Percentiles rank a stretch among this genome's conserved stretches.
phyloP scores from a whole-genome alignment of 2,329 filamentous ascomycete species.

The Tolypocladium amazonense region DNA sequence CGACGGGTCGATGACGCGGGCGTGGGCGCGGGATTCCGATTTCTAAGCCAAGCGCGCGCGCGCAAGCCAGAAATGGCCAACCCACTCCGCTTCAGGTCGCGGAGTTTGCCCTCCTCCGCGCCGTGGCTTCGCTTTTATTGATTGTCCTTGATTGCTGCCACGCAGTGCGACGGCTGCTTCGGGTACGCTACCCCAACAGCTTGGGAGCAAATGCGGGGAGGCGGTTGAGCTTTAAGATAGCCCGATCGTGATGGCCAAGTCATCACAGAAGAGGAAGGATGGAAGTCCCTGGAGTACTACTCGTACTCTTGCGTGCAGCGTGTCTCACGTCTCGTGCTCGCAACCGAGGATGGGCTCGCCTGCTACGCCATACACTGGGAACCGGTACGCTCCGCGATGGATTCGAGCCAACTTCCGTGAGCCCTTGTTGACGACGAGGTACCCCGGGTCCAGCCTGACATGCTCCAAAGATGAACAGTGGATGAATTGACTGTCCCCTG shows the following conservation, averaged over 20 bases:
- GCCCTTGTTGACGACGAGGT: not conserved
- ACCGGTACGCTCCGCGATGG: not conserved
- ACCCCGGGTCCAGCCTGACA: not conserved
- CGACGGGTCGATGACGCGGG: not conserved
- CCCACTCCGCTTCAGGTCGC: not conserved
- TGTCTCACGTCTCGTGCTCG: not conserved
- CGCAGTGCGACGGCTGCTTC: not conserved
- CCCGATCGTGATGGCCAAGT: not conserved
- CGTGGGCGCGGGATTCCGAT: not conserved
- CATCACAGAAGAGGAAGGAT: not conserved
- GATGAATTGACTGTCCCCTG: not conserved
- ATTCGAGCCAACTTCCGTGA: not conserved
- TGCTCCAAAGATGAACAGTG: not conserved
- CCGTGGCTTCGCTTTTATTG: not conserved
- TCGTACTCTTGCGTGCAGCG: not conserved
- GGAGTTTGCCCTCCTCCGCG: not conserved
- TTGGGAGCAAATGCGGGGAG: not conserved
- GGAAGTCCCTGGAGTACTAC: not conserved
- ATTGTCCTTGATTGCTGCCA: not conserved
- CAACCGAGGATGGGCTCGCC: not conserved
- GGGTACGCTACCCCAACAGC: not conserved
- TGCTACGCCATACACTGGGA: not conserved
- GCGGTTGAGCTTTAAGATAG: not conserved
- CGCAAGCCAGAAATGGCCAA: not conserved
- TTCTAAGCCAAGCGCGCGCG: not conserved